Conservation (phyloP, 2,329 filamentous ascomycete genomes). For the Colletotrichum sp. region DNA sequence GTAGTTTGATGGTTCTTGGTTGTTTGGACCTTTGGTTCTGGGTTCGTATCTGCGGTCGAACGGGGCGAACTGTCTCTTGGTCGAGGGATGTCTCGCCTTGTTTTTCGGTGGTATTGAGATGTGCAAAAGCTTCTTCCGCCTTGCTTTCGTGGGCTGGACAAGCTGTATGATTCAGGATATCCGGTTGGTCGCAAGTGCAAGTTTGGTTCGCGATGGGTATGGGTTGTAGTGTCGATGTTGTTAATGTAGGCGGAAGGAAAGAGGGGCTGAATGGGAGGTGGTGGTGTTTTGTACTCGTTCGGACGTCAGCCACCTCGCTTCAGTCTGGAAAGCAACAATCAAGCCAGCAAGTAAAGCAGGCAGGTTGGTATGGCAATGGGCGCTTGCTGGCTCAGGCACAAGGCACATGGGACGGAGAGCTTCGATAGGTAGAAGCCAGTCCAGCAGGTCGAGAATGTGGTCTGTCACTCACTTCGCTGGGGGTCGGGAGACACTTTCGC, state of each 20-base stretch:
- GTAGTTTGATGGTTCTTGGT: neutral
- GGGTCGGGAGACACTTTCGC: neutral
- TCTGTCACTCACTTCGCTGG: neutral
- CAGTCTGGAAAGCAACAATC: neutral
- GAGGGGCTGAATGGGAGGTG: neutral
- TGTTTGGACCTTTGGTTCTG: neutral
- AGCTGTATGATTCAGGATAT: neutral
- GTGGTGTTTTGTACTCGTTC: conserved; percentile 9
- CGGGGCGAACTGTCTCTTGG: neutral
- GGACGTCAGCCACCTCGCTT: neutral
- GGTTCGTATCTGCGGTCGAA: neutral
- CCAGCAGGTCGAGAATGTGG: neutral
- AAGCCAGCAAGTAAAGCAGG: neutral
- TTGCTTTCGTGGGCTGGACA: neutral
- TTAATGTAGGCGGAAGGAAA: neutral
- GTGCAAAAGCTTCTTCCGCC: neutral
- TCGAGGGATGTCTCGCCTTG: neutral
- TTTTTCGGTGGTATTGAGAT: conserved; percentile 2
- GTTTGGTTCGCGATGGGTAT: neutral
- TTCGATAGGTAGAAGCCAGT: neutral
- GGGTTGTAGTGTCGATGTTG: neutral
- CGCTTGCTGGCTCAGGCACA: neutral
- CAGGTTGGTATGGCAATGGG: conserved; percentile 15
- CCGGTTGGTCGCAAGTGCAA: neutral
- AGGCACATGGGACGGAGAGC: neutral